Evolutionary conservation across 805 yeast genomes (phyloP), one percentile per base, ranked within the genome.

Genomic region (Blastobotrys terrestris): DNA sequence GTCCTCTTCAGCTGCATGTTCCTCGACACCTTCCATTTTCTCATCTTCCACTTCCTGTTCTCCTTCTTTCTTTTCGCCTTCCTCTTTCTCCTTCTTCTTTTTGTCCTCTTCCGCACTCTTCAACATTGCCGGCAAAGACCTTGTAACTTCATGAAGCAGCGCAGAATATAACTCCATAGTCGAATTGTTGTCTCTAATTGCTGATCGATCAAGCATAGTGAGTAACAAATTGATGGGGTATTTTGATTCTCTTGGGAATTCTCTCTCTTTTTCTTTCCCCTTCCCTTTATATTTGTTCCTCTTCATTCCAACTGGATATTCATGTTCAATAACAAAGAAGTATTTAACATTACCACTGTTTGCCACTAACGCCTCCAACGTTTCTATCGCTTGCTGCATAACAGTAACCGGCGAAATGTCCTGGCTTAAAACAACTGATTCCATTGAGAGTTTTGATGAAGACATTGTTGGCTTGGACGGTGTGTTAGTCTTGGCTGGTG

Each of bases 291-390:
- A 73, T 8, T 70, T 52, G 50, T 72, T 72, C 4, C 63, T 48
- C 53, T 70, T 72, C 26, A 67, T 56, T 48, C 76, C 63, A 8
- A 62, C 44, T 8, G 77, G 60, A 35, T 63, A 69, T 22, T 84
- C 90, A 63, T 88, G 96, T 58, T 88, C 96, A 3, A 85, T 80
- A 54, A 91, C 70, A 66, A 91, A 84, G 62, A 82, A 89, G 61
- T 81, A 80, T 56, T 94, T 77, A 64, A 87, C 72, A 55, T 83
- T 86, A 7, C 77, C 73, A 57, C 83, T 86, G 35, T 80, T 73
- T 53, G 85, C 88, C 49, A 90, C 73, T 47, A 90, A 71, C 59
- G 77, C 81, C 57, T 85, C 87, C 15, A 90, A 69, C 0, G 86
- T 83, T 55, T 87, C 95, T 45, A 91, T 73, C 2, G 84, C 77